Evolutionary conservation across 2,329 filamentous ascomycete genomes (phyloP), one percentile per base, ranked within the genome.

Genomic region (Talaromyces pinophilus): DNA sequence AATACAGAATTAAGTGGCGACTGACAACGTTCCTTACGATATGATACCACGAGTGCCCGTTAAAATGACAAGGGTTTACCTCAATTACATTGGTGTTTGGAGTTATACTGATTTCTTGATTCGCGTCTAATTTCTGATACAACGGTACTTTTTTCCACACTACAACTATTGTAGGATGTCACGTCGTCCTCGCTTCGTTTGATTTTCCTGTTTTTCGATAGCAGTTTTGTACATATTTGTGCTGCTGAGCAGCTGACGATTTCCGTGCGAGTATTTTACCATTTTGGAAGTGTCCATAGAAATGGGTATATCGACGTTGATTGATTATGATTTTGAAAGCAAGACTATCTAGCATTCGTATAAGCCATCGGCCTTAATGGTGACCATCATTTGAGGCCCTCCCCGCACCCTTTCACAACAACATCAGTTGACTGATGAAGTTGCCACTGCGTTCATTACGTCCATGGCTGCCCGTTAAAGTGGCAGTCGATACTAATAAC

Each of bases 211-310:
- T 19, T 28, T 38, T 57, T 30, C 2, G 17, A 38, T 59, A 22
- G 25, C 76, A 74, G 44, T 71, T 68, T 30, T 74, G 64, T 1
- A 75, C 59, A 19, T 70, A 44, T 17, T 71, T 68, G 33, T 25
- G 44, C 40, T 67, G 65, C 59, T 65, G 65, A 13, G 62, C 62
- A 64, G 70, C 62, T 67, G 22, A 59, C 64, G 33, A 62, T 48
- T 11, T 40, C 50, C 54, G 30, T 67, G 40, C 52, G 38, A 40
- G 52, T 57, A 59, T 50, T 63, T 57, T 48, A 33, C 7, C 15
- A 46, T 35, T 63, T 64, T 46, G 25, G 19, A 42, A 30, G 6
- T 59, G 40, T 59, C 13, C 28, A 64, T 64, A 59, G 52, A 64
- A n/a, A 42, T 59, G 38, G 50, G 38, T 59, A 59, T 35, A 46